These are phyloP conservation scores for Amniculicola lignicola DNA, from an alignment of 495 filamentous ascomycete species.

Conservation along the genomic window DNA sequence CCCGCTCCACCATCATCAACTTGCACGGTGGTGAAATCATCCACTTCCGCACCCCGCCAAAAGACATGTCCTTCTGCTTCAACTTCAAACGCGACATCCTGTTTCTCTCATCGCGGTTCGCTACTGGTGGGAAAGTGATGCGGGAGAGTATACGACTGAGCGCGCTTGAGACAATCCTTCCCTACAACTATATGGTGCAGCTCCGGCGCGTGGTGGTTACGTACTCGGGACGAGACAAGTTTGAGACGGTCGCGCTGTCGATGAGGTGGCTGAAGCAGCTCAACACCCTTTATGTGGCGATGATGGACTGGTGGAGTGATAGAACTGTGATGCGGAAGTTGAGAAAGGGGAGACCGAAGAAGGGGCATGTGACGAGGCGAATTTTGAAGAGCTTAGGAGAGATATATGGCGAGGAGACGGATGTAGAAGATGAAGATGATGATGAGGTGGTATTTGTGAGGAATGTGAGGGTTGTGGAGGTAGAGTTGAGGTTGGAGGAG, in stretches of 20 bases:
- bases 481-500: background rate
- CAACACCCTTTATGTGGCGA: background rate
- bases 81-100: conserved; percentile 4
- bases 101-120: conserved; percentile 3
- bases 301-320: conserved; percentile 1
- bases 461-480: background rate
- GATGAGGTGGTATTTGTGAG: background rate
- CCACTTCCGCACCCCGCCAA: background rate
- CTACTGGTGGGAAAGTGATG: background rate
- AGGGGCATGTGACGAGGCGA: background rate
- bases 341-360: background rate
- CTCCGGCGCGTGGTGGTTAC: background rate
- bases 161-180: background rate
- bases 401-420: background rate
- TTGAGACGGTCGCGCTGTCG: background rate
- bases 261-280: background rate
- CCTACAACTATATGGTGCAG: background rate
- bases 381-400: background rate
- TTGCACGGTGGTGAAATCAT: background rate
- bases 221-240: background rate
- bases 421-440: background rate
- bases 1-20: background rate
- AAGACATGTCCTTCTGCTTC: background rate
- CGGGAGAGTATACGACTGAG: background rate
- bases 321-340: background rate